Evolutionary conservation across 345 rosid species (phyloP).

Genomic region (Aquilaria malaccensis): DNA sequence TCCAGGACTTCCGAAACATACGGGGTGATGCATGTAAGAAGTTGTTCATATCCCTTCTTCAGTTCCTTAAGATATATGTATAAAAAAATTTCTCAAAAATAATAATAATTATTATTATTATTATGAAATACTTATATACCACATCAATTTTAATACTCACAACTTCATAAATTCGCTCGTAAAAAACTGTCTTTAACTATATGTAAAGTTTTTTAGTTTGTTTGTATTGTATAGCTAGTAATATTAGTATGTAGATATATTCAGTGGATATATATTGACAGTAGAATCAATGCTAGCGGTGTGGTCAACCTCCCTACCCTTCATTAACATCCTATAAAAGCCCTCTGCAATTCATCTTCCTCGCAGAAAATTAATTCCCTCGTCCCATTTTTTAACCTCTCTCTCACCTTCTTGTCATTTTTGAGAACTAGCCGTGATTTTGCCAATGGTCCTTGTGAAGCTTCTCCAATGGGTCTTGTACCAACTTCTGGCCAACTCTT

Average conservation of each 20-base stretch:
- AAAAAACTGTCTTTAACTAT: no score
- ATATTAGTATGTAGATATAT: no score
- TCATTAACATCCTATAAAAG: conserved; percentile 29
- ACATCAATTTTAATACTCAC: no score
- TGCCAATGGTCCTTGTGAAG: conserved; percentile 40
- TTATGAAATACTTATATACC: no score
- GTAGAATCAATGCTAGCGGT: conserved; percentile 35
- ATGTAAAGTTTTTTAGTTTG: no score
- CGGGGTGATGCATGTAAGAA: no score
- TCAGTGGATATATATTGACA: not conserved
- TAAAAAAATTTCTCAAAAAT: no score
- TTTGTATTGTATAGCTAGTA: no score
- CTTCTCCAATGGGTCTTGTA: conserved; percentile 53
- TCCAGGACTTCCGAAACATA: not conserved
- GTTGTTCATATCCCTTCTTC: no score
- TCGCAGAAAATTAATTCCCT: not conserved
- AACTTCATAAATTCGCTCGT: no score
- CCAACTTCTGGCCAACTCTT: conserved; percentile 55
- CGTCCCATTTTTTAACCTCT: not conserved
- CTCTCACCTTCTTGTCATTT: conserved; percentile 1
- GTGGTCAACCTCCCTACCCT: conserved; percentile 20
- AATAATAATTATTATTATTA: no score
- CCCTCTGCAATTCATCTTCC: conserved; percentile 13
- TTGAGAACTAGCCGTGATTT: conserved; percentile 36
- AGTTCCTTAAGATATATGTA: no score